phyloP scores from a whole-genome alignment of 2,329 filamentous ascomycete species.

The Simplicillium aogashimaense region DNA sequence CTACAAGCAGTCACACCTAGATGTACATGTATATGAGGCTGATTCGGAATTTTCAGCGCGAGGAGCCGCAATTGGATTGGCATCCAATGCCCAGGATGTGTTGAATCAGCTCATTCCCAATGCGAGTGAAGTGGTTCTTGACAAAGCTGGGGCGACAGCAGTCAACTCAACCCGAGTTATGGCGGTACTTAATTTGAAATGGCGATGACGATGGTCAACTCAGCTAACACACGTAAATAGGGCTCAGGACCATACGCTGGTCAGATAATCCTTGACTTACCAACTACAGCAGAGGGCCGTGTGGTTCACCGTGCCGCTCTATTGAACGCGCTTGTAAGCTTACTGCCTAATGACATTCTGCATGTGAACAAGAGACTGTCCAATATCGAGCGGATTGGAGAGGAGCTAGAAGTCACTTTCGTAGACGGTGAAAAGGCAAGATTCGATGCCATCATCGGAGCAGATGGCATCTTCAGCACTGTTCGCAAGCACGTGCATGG shows the following conservation, averaged over 20 bases:
- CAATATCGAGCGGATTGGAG: constrained; percentile 1
- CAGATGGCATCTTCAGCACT: constrained; percentile 12
- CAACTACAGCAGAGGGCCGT: no score
- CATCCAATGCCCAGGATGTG: constrained; percentile 7
- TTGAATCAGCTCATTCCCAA: constrained; percentile 11
- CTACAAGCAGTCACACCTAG: constrained; percentile 3
- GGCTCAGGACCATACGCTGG: no score
- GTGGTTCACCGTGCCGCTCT: constrained; percentile 12
- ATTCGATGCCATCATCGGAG: constrained; percentile 12
- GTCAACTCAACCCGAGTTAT: no score
- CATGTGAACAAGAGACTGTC: constrained; percentile 8
- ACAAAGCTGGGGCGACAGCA: constrained; percentile 1
- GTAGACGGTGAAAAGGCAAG: constrained; percentile 7
- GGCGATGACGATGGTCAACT: no score
- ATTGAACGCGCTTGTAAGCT: constrained; percentile 10
- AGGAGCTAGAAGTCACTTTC: constrained; percentile 7
- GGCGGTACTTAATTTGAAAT: no score
- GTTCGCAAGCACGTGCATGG: constrained; percentile 11
- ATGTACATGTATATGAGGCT: constrained; percentile 13
- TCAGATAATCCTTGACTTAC: not conserved
- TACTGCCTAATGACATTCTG: constrained; percentile 7
- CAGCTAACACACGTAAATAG: no score
- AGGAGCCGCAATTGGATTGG: constrained; percentile 13
- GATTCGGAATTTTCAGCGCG: constrained; percentile 12
- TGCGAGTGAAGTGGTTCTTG: constrained; percentile 5